These are phyloP conservation scores for Trichoderma gracile DNA, from an alignment of 2,329 filamentous ascomycete species.

Conservation along the genomic window DNA sequence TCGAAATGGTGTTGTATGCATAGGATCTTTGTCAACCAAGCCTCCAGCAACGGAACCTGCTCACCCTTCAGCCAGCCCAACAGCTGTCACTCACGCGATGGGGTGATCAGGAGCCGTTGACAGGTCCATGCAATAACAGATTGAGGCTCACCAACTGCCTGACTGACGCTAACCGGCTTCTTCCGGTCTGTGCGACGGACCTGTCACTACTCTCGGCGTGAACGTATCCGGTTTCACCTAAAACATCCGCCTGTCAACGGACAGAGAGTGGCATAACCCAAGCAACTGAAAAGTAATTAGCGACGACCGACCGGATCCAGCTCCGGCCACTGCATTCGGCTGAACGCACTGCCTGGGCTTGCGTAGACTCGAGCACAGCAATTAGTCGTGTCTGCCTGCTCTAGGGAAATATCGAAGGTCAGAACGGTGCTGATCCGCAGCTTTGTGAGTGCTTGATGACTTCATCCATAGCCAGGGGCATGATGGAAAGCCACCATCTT, in stretches of 20 bases:
- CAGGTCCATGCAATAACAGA: background rate
- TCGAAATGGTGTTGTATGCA: background rate
- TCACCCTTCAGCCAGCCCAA: background rate
- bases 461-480: background rate
- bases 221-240: constrained; percentile 15
- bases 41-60: background rate
- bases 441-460: background rate
- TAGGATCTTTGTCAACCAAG: background rate
- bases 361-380: background rate
- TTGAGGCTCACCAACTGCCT: background rate
- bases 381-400: background rate
- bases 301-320: background rate
- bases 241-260: constrained; percentile 4
- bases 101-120: background rate
- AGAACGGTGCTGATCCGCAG: background rate
- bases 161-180: background rate
- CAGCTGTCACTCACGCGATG: background rate
- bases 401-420: background rate
- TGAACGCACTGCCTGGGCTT: background rate
- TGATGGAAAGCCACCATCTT: background rate
- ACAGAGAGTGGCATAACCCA: background rate
- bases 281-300: no score
- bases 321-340: background rate
- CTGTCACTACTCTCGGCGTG: constrained; percentile 12
- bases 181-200: background rate